Conservation (phyloP, 1,284 basidiomycete species). For the Trichosporon faecale region DNA sequence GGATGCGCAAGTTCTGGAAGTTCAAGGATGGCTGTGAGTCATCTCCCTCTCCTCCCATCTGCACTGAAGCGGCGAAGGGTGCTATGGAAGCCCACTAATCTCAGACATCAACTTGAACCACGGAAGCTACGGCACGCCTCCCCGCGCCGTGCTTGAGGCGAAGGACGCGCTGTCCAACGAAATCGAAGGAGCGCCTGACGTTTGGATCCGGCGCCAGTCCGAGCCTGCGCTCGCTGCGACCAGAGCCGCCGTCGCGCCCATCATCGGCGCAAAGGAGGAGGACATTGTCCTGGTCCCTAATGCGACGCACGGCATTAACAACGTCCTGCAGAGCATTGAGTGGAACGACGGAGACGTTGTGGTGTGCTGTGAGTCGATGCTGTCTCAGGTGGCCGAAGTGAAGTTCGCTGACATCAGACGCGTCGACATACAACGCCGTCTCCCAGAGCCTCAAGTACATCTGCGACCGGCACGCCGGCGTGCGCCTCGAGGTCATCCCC, state of each 20-base stretch:
- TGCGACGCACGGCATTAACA: slow-evolving; percentile 65
- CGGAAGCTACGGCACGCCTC: slow-evolving; percentile 67
- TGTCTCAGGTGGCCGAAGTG: no score
- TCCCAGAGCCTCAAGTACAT: slow-evolving; percentile 61
- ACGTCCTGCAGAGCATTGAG: slow-evolving; percentile 62
- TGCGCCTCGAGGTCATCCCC: slow-evolving; percentile 57
- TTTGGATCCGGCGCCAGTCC: slow-evolving; percentile 58
- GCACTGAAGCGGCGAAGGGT: no score
- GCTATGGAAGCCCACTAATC: slow-evolving; percentile 5
- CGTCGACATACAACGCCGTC: slow-evolving; percentile 66
- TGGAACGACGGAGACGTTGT: slow-evolving; percentile 59
- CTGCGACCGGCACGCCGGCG: slow-evolving; percentile 60
- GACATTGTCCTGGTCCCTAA: slow-evolving; percentile 67
- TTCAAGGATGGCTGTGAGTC: slow-evolving; percentile 58
- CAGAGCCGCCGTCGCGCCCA: slow-evolving; percentile 59
- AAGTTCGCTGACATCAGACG: slow-evolving; percentile 53
- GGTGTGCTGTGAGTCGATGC: slow-evolving; percentile 56
- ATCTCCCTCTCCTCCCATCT: no score
- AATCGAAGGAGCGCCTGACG: slow-evolving; percentile 64
- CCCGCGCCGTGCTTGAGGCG: slow-evolving; percentile 60
- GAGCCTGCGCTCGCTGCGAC: slow-evolving; percentile 54
- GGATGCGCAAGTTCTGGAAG: slow-evolving; percentile 60
- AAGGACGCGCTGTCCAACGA: slow-evolving; percentile 55
- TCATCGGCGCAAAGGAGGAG: slow-evolving; percentile 61
- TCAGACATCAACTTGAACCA: slow-evolving; percentile 63